Evolutionary conservation across 371 early-diverging fungal species (phyloP).

Genomic region (Mortierella sp.): DNA sequence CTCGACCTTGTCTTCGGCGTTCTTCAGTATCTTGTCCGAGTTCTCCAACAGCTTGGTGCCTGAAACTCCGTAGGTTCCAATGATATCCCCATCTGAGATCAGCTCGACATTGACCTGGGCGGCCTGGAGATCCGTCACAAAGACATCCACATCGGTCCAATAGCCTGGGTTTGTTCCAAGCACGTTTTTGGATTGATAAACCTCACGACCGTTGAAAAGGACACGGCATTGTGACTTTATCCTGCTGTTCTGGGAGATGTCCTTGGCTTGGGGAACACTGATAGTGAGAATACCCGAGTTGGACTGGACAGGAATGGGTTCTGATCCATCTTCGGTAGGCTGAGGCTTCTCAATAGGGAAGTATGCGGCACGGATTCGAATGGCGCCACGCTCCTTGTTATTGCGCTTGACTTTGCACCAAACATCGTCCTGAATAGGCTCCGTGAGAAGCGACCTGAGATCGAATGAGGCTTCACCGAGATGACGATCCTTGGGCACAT

Average conservation of each 20-base stretch:
- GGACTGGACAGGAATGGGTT: constrained; percentile 36
- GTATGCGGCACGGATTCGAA: constrained; percentile 50
- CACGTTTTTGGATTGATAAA: constrained; percentile 31
- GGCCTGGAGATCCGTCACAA: constrained; percentile 35
- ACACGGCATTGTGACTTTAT: constrained; percentile 31
- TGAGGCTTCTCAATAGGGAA: constrained; percentile 39
- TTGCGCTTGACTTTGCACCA: constrained; percentile 50
- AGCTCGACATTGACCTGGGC: constrained; percentile 37
- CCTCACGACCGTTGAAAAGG: constrained; percentile 24
- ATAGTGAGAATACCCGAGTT: constrained; percentile 52
- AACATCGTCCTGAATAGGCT: constrained; percentile 57
- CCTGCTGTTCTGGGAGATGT: constrained; percentile 41
- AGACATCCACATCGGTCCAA: constrained; percentile 32
- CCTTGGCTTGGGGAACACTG: constrained; percentile 53
- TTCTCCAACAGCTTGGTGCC: constrained; percentile 17
- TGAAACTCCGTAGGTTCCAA: constrained; percentile 26
- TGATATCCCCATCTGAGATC: constrained; percentile 26
- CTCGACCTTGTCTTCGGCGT: constrained; percentile 55
- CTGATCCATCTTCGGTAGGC: constrained; percentile 30
- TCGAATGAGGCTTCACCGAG: constrained; percentile 73
- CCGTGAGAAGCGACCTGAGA: constrained; percentile 61
- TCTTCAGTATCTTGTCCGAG: constrained; percentile 17
- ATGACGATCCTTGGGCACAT: constrained; percentile 66
- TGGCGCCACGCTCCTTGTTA: constrained; percentile 49
- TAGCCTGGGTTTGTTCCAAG: constrained; percentile 37